Conservation (phyloP, 2,329 filamentous ascomycete species). For the Colletotrichum phormii region DNA sequence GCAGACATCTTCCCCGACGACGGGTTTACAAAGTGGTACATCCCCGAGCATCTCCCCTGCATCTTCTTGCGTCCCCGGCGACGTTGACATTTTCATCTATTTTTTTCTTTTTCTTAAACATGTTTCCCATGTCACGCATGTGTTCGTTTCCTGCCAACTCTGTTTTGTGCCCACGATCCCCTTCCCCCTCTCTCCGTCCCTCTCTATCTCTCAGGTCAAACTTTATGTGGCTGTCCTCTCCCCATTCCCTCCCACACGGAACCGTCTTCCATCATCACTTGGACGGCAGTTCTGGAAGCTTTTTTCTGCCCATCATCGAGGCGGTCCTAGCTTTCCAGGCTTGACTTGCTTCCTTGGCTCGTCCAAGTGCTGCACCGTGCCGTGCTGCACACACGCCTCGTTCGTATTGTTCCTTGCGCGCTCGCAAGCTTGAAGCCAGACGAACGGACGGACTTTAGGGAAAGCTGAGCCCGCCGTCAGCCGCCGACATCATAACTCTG, state of each 20-base stretch:
- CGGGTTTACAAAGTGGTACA: background rate
- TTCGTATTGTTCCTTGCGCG: too few species aligned
- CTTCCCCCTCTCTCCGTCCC: background rate
- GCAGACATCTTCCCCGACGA: background rate
- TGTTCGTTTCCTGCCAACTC: background rate
- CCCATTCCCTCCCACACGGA: background rate
- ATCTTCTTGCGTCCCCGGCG: conserved; percentile 16
- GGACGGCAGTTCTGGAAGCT: conserved; percentile 22
- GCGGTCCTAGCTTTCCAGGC: background rate
- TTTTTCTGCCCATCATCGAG: conserved; percentile 22
- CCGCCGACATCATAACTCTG: background rate
- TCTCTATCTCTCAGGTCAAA: background rate
- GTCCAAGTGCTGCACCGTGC: background rate
- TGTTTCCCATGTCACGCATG: background rate
- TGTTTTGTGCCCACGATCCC: background rate
- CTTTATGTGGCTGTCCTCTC: background rate
- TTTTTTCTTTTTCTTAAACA: background rate
- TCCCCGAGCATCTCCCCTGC: background rate
- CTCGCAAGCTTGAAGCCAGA: background rate
- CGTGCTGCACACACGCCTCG: background rate
- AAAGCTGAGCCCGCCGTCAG: background rate
- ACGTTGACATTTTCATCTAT: conserved; percentile 18
- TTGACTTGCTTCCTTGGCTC: background rate
- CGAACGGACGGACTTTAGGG: background rate
- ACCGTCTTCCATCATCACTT: background rate